Evolutionary conservation across 495 filamentous ascomycete species (phyloP).

Genomic region (Glonium stellatum): DNA sequence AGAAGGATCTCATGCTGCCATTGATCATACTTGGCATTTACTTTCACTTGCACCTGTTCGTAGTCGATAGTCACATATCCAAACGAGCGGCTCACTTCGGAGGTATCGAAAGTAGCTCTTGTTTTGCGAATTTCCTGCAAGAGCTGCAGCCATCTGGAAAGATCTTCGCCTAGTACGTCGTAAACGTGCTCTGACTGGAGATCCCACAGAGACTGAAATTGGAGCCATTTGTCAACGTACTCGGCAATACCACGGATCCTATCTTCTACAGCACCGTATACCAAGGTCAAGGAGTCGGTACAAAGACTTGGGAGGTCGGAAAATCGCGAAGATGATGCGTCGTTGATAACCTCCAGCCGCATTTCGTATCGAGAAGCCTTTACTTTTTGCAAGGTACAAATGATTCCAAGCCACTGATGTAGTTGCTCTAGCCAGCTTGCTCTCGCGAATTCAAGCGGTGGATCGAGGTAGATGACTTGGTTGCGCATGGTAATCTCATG

Average conservation of each 20-base stretch:
- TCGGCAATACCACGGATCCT: slow-evolving; percentile 66
- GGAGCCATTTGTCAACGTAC: slow-evolving; percentile 95
- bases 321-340: slow-evolving; percentile 63
- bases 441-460: slow-evolving; percentile 82
- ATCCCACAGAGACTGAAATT: slow-evolving; percentile 98
- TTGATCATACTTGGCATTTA: slow-evolving; percentile 98
- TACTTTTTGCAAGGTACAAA: slow-evolving; percentile 86
- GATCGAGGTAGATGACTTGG: slow-evolving; percentile 90
- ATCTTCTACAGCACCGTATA: slow-evolving; percentile 72
- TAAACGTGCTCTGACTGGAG: slow-evolving; percentile 92
- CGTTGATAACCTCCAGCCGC: slow-evolving; percentile 57
- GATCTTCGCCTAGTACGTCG: slow-evolving; percentile 79
- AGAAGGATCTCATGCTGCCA: slow-evolving; percentile 96
- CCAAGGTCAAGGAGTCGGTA: slow-evolving; percentile 63
- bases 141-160: slow-evolving; percentile 86
- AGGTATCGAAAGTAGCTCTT: slow-evolving; percentile 89
- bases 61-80: slow-evolving; percentile 93
- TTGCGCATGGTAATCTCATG: slow-evolving; percentile 96
- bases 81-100: slow-evolving; percentile 82
- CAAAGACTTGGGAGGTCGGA: slow-evolving; percentile 79
- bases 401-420: slow-evolving; percentile 84
- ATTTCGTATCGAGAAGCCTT: slow-evolving; percentile 93
- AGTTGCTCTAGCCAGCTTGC: slow-evolving; percentile 92
- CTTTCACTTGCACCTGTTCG: slow-evolving; percentile 94
- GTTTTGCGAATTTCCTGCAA: slow-evolving; percentile 93